Conservation (phyloP, 2,329 filamentous ascomycete species). For the Cytospora mali region DNA sequence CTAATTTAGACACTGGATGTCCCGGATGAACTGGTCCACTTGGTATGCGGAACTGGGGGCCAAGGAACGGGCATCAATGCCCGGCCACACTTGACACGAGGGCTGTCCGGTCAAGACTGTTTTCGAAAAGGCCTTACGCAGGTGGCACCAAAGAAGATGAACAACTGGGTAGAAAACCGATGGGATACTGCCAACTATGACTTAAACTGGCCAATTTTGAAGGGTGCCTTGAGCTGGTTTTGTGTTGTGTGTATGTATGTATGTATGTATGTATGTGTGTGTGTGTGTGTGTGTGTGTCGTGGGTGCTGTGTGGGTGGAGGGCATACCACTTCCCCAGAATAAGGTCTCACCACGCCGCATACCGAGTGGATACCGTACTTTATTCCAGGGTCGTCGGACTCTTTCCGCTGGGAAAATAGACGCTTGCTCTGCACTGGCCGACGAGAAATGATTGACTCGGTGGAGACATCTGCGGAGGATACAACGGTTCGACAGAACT, state of each 20-base stretch:
- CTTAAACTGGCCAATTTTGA: slow-evolving; percentile 1
- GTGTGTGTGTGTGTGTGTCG: too few relatives aligned
- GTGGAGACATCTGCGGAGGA: background rate
- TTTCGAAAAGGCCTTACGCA: slow-evolving; percentile 2
- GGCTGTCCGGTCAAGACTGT: background rate
- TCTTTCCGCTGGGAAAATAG: background rate
- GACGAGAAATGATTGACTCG: background rate
- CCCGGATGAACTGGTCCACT: slow-evolving; percentile 12
- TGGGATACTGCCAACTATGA: slow-evolving; percentile 11
- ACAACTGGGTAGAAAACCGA: slow-evolving; percentile 4
- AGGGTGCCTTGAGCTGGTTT: background rate
- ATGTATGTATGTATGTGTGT: too few relatives aligned
- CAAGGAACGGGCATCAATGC: slow-evolving; percentile 11
- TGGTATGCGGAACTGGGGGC: slow-evolving; percentile 12
- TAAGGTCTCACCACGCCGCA: background rate
- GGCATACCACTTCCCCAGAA: background rate
- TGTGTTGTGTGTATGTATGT: too few relatives aligned
- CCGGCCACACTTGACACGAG: slow-evolving; percentile 11
- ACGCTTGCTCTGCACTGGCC: background rate
- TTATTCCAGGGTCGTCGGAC: background rate
- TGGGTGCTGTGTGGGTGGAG: background rate
- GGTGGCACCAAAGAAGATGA: slow-evolving; percentile 5
- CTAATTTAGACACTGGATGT: slow-evolving; percentile 4
- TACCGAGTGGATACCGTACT: background rate
- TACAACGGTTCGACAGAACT: background rate